Base-by-base conservation (phyloP, 2,329 filamentous ascomycete genomes). In the Chrysoporthe deuterocubensis region DNA sequence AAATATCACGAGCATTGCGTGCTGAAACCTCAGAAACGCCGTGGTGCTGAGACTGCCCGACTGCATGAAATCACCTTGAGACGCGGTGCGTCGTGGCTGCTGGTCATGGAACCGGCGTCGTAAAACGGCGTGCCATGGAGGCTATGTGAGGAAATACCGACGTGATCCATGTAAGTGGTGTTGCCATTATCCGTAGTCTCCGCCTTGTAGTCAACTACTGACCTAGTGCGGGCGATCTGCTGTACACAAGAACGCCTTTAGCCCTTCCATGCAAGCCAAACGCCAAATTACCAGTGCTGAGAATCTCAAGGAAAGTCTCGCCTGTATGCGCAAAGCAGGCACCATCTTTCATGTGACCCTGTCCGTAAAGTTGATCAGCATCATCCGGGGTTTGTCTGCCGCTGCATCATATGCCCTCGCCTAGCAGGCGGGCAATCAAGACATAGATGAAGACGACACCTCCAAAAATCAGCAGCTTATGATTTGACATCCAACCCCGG, bases 371-470 rank as follows among this genome's bases (percentile, higher is more conserved):
- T 13, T 14, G 18, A 16, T 13, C 14, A 18, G 13, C 44, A 18
- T 46, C 44, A 18, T 46, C 44, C 14, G 11, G 13, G 44, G 8
- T 13, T 46, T 13, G 44, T 46, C 44, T 11, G 34, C 32, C 34
- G 9, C 54, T 32, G 16, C 54, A 8, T 66, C 42, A 70, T 58
- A 57, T 76, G 72, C 81, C 82, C 52, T 80, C 78, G 50, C 89
- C 89, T 44, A 97, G 79, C 16, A 97, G 78, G 73, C 95, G 85
- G 43, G 93, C 91, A 67, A 96, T 84, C 62, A 97, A 80, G 13
- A 97, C 94, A 79, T 97, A 98, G 18, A 90, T 80, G 75, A 98
- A 92, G 40, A 97, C 83, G 21, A 89, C 79, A 0, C 84, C 89
- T 9, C 92, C 87, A 0, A 89, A 85, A 59, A 97, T 82, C 74